Base-by-base conservation (phyloP, 2,329 filamentous ascomycete species). In the Xylariaceae sp. region DNA sequence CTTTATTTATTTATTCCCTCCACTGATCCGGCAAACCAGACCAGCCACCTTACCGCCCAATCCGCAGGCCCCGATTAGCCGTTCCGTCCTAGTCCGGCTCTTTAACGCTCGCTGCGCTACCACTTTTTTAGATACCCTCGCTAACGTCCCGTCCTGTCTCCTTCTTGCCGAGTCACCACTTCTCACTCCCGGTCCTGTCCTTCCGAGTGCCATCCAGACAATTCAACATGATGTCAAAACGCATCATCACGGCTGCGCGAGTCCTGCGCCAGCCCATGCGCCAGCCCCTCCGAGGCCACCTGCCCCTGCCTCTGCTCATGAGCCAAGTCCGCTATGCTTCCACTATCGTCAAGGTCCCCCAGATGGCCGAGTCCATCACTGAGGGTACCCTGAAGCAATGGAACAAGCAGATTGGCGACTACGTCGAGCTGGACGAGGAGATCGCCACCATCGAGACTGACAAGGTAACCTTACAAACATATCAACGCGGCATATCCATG, bases 361-460 rank as follows among this genome's bases (percentile, higher is more conserved):
- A 94, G 73, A 97, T 99, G 94, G 94, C 94, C 65, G 94, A 99
- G 77, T 97, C 94, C 53, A 97, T 99, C 75, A 95, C 91, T 50
- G 94, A 99, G 77, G 94, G 94, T 62, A 99, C 94, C 18, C 76
- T 99, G 71, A 97, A 96, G 79, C 92, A 96, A 73, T 97, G 92
- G 81, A 88, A 85, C 71, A 97, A 97, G 75, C 75, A 93, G 77
- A 80, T 97, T 68, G 94, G 94, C 71, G 94, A 99, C 74, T 92
- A 86, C 69, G 92, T 99, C 55, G 92, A 96, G 79, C 88, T 88
- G 70, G 94, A 99, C 72, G 94, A 97, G 78, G 94, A 99, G 75
- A 93, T 99, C 74, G 94, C 94, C 37, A 97, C 93, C 53, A 99
- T 99, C 72, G 94, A 99, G 78, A 99, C 94, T 11, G 94, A 99